Evolutionary conservation across 2,329 filamentous ascomycete genomes (phyloP).

Genomic region (Cladosporium phlei): DNA sequence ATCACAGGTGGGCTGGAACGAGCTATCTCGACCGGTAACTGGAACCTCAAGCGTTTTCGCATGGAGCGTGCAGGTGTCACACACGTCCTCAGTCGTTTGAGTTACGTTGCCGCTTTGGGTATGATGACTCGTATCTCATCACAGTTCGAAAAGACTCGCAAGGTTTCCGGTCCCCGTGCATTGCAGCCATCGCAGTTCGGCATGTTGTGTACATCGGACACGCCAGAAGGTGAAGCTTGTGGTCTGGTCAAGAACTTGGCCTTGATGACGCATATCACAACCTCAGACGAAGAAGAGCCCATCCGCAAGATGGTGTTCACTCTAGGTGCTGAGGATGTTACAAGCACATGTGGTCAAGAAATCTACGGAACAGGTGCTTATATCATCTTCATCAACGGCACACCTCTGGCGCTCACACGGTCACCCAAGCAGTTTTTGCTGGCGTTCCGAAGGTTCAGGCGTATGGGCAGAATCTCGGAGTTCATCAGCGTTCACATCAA

Average conservation of each 20-base stretch:
- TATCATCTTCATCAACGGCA: constrained; percentile 92
- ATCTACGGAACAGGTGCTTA: constrained; percentile 81
- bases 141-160: constrained; percentile 98
- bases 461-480: constrained; percentile 87
- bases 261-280: constrained; percentile 98
- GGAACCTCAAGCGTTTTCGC: constrained; percentile 95
- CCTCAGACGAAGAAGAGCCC: constrained; percentile 87
- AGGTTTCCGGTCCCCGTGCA: constrained; percentile 91
- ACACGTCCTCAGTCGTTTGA: constrained; percentile 88
- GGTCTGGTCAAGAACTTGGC: constrained; percentile 97
- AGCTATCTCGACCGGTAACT: constrained; percentile 95
- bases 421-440: constrained; percentile 82
- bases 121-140: constrained; percentile 99
- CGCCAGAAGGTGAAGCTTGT: constrained; percentile 96
- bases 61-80: constrained; percentile 98
- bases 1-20: constrained; percentile 93
- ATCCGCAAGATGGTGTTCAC: constrained; percentile 82
- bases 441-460: constrained; percentile 78
- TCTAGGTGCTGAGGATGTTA: constrained; percentile 77
- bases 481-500: constrained; percentile 98
- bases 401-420: constrained; percentile 80
- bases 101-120: constrained; percentile 91
- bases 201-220: constrained; percentile 96
- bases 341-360: constrained; percentile 74
- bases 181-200: constrained; percentile 96